Evolutionary conservation across 129 eudicot genomes (phyloP).

Genomic region (Flaveria brownii): DNA sequence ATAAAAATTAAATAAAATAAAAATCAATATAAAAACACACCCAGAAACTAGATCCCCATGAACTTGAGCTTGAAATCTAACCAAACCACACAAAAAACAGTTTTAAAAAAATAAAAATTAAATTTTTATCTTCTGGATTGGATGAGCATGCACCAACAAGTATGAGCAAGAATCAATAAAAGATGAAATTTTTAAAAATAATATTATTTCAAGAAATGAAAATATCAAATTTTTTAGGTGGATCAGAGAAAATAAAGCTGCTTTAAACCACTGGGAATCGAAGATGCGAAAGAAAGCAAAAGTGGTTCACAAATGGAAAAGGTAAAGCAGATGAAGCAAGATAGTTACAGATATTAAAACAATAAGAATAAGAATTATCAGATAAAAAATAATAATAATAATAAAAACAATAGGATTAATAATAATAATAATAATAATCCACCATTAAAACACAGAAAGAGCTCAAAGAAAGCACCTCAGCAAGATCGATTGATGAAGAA

Average conservation of each 20-base stretch:
- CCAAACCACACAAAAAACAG: neutral
- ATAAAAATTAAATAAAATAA: neutral
- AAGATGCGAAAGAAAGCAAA: conserved; percentile 49
- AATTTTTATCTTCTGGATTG: neutral
- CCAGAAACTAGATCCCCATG: conserved; percentile 28
- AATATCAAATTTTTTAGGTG: conserved; percentile 34
- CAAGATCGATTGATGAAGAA: conserved; percentile 49
- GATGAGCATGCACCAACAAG: conserved; percentile 63
- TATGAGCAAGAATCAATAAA: conserved; percentile 18
- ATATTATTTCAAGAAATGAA: neutral
- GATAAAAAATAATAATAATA: neutral
- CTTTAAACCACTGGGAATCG: conserved; percentile 59
- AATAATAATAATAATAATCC: neutral
- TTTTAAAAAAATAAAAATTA: neutral
- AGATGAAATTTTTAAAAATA: neutral
- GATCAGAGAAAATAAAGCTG: conserved; percentile 59
- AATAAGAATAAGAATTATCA: conserved; percentile 3
- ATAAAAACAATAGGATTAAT: neutral
- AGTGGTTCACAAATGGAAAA: conserved; percentile 36
- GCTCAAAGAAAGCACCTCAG: conserved; percentile 25
- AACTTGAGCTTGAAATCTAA: conserved; percentile 28
- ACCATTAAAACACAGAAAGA: conserved; percentile 10
- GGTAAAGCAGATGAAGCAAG: conserved; percentile 42
- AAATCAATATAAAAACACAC: neutral
- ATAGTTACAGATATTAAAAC: conserved; percentile 8